Conservation (phyloP, 305 asterid genomes). For the Fraxinus xanthoxyloides region DNA sequence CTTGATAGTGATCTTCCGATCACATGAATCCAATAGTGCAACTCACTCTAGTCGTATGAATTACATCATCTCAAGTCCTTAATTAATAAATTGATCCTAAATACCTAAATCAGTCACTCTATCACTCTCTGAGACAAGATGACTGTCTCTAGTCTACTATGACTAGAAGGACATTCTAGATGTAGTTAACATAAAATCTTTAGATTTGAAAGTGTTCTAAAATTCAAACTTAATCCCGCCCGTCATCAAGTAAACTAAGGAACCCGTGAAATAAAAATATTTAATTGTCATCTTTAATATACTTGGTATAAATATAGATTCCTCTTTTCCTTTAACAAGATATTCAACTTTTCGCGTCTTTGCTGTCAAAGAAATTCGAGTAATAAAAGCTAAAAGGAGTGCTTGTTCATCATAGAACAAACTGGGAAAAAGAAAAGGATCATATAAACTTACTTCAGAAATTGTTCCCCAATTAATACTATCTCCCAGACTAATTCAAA, state of each 20-base stretch:
- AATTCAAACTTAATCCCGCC: background rate
- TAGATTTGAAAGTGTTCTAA: background rate
- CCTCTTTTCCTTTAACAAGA: background rate
- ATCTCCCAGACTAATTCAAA: background rate
- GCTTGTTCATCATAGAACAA: no score
- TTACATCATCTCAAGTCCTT: background rate
- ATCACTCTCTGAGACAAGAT: background rate
- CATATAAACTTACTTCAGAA: background rate
- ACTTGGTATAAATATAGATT: background rate
- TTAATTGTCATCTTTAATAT: no score
- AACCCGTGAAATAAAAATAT: background rate
- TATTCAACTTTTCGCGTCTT: background rate
- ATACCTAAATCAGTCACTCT: background rate
- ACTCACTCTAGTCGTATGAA: background rate
- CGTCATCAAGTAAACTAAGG: background rate
- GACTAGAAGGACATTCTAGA: background rate
- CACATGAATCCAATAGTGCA: background rate
- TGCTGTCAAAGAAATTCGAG: no score
- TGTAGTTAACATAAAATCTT: background rate
- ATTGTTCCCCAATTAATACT: background rate
- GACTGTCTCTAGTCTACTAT: background rate
- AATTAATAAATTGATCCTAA: background rate
- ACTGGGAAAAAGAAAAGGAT: background rate
- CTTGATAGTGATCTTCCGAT: background rate
- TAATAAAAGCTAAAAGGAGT: no score